Base-by-base conservation (phyloP, 2,329 filamentous ascomycete genomes). In the Huntiella savannae region DNA sequence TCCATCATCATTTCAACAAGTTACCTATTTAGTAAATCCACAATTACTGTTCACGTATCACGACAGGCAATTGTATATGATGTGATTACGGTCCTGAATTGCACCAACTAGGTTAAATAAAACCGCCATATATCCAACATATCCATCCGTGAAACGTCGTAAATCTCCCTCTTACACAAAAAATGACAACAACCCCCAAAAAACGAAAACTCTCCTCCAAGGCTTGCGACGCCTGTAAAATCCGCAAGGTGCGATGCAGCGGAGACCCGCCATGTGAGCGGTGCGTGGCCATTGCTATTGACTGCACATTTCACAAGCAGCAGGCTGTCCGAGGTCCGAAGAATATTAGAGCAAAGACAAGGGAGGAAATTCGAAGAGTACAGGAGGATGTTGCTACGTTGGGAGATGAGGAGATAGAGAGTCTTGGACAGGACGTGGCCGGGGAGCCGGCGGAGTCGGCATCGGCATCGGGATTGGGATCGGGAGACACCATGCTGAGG, bases 191-290 rank as follows among this genome's bases (percentile, higher is more conserved):
- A 2, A 28, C 22, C 8, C 7, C 43, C n/a, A 49, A 49, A 17
- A 49, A 49, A 19, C 47, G 47, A 22, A 49, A 46, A 32, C 28
- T 49, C 33, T 43, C 43, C 5, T 46, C 43, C 12, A 49, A 49
- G 28, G 66, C 67, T 8, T 70, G 68, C 54, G 68, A 71, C 50
- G 66, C 62, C 15, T 71, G 68, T 58, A 70, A 68, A 57, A 62
- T 71, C 37, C 62, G 68, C 46, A 71, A 71, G 57, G 64, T 71
- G 49, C 63, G 64, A 40, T 71, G 68, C 54, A 64, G 63, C 11
- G 68, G 67, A 42, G 56, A 58, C 2, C 58, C 64, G 16, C 68
- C 68, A 5, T 71, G 68, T 48, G 57, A 57, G 19, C 61, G 63
- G 7, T 71, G 68, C 51, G 53, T 57, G 17, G 59, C 63, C 12